A percentile compares a stretch with the other conserved stretches of the same genome.
Conservation (phyloP, 805 yeast species). For the Maudiozyma pseudohumilis region DNA sequence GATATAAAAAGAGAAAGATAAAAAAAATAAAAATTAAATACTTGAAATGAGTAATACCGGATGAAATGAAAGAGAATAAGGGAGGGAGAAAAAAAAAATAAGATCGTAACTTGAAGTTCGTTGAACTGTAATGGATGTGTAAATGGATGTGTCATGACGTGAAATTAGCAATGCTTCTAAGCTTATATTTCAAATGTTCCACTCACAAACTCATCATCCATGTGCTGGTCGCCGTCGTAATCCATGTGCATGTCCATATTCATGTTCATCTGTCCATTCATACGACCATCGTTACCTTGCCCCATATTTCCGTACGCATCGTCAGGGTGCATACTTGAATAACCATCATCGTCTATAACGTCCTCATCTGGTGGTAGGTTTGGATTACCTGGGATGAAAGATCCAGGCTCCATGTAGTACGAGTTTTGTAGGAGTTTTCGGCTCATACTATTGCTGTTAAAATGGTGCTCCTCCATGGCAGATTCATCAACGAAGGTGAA, state of each 20-base stretch:
- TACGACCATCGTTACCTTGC: constrained; percentile 26
- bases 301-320: constrained; percentile 29
- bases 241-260: constrained; percentile 18
- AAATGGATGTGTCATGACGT: no score
- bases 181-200: constrained; percentile 73
- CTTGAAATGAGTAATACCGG: no score
- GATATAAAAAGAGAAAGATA: no score
- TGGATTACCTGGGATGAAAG: constrained; percentile 72
- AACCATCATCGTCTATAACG: constrained; percentile 51
- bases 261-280: constrained; percentile 1
- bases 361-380: constrained; percentile 76
- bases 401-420: constrained; percentile 46
- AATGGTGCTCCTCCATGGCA: constrained; percentile 78
- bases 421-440: constrained; percentile 30
- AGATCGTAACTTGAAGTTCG: no score
- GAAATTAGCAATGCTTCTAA: no score
- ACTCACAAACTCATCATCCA: constrained; percentile 77
- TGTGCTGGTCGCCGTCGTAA: constrained; percentile 43
- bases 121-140: no score
- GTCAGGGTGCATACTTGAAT: constrained; percentile 31
- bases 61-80: no score
- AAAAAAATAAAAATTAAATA: no score
- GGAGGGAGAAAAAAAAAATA: no score
- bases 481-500: constrained; percentile 94
- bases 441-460: constrained; percentile 28